phyloP scores from a whole-genome alignment of 192 early-diverging fungal genomes.

The Lobulomyces angularis region DNA sequence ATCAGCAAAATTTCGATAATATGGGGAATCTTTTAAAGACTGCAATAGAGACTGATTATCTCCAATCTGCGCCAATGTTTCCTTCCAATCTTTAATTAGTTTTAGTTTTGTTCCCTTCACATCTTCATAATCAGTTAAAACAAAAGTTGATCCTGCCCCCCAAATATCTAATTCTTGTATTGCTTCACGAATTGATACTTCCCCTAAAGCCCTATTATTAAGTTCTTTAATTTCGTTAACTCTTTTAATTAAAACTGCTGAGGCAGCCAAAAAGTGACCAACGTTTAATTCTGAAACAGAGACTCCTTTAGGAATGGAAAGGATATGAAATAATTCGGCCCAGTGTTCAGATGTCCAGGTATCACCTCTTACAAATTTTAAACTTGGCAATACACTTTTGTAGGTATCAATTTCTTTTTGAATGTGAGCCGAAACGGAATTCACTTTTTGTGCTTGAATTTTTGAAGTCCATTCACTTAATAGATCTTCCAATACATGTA shows the following conservation, averaged over 20 bases:
- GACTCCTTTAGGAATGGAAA: conserved; percentile 20
- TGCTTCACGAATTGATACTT: conserved; percentile 43
- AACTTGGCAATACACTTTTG: conserved; percentile 15
- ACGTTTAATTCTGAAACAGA: conserved; percentile 32
- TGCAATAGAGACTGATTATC: conserved; percentile 45
- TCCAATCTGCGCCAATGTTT: conserved; percentile 41
- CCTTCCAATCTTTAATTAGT: conserved; percentile 48
- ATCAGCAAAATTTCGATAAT: conserved; percentile 42
- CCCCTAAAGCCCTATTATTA: conserved; percentile 40
- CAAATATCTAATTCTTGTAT: conserved; percentile 46
- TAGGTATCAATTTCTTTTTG: conserved; percentile 27
- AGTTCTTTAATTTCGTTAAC: conserved; percentile 39
- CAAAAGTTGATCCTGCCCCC: conserved; percentile 36
- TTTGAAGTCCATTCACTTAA: conserved; percentile 20
- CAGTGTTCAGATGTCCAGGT: conserved; percentile 47
- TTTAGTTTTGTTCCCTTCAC: conserved; percentile 23
- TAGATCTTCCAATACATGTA: conserved; percentile 30
- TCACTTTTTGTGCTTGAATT: conserved; percentile 13
- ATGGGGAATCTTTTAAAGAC: conserved; percentile 46
- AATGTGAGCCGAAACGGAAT: conserved; percentile 22
- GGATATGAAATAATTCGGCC: conserved; percentile 37
- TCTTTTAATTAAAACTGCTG: conserved; percentile 18
- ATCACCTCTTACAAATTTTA: conserved; percentile 43
- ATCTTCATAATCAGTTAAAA: conserved; percentile 35
- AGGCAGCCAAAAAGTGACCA: conserved; percentile 20